Evolutionary conservation across 169 alveolate genomes (phyloP).

Genomic region (Eimeria praecox): DNA sequence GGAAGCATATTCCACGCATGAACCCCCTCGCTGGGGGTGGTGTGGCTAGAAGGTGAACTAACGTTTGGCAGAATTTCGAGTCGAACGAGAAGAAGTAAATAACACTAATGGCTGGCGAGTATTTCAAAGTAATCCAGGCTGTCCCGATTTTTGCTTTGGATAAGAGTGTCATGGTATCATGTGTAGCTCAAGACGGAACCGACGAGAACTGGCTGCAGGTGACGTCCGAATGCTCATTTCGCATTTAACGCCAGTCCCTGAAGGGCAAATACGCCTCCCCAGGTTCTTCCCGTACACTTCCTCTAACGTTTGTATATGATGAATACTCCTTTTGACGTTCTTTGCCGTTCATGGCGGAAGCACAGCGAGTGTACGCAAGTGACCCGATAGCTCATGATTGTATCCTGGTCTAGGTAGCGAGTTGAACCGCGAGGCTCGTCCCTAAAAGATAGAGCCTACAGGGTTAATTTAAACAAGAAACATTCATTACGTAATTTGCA

Average conservation of each 20-base stretch:
- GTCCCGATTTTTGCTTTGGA: background rate
- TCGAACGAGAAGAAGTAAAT: background rate
- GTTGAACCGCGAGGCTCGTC: background rate
- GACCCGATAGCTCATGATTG: constrained; percentile 29
- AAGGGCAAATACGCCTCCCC: background rate
- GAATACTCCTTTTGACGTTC: background rate
- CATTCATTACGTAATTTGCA: background rate
- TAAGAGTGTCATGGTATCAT: background rate
- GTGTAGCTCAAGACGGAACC: background rate
- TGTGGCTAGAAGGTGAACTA: background rate
- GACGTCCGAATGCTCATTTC: background rate
- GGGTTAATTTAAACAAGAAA: background rate
- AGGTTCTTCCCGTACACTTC: too few relatives aligned
- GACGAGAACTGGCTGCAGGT: too few relatives aligned
- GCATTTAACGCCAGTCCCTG: background rate
- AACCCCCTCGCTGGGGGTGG: background rate
- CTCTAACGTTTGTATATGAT: background rate
- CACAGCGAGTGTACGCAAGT: constrained; percentile 12
- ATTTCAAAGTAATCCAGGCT: background rate
- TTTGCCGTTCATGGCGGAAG: background rate
- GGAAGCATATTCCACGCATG: background rate
- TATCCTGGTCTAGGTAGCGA: background rate
- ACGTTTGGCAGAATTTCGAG: background rate
- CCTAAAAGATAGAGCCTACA: background rate
- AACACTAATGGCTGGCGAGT: background rate